Evolutionary conservation across 352 stramenopile species (phyloP), one percentile per base, ranked within the genome.

Genomic region (Discostella stelligera): DNA sequence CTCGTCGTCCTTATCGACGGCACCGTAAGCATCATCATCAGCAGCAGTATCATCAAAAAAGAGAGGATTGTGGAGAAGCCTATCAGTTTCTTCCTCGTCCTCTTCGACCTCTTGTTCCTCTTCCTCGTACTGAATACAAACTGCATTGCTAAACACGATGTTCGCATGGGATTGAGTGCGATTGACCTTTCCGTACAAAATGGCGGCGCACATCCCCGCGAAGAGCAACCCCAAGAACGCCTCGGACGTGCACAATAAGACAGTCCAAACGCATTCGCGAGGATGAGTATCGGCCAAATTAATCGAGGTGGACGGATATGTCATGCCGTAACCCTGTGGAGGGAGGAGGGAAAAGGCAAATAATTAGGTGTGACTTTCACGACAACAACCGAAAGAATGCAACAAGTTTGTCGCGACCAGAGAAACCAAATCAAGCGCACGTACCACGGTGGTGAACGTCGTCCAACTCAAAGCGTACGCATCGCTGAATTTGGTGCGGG

Each of bases 161-260:
- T 90, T 82, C 0, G 86, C 83, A 63, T 89, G 79, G 41, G 55
- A 83, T 50, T 91, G 86, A 52, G 89, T 78, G 41, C 86, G 68
- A 25, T 87, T 69, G 1, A 91, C 76, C 55, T 91, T 91, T 27
- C 85, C 83, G 79, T 89, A 91, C 8, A 91, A 59, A 68, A 91
- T 89, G 8, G 85, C 85, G 21, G 74, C 83, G 70, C 85, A 91
- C 59, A 89, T 87, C 4, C 85, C 83, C 23, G 85, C 82, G 63
- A 88, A 91, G 7, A 91, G 61, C 2, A 90, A 72, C 3, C 85
- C 85, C 9, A 91, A 41, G 46, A 91, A 86, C 13, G 83, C 80
- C 54, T 91, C 83, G 13, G 83, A 52, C 2, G 74, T 89, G 66
- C 82, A 89, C 18, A 91, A 64, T 46, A 83, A 74, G 11, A 81